A percentile compares a stretch with the other conserved stretches of the same genome.
phyloP scores from a whole-genome alignment of 1,139 yeast genomes.

The Scheffersomyces parashehatae region DNA sequence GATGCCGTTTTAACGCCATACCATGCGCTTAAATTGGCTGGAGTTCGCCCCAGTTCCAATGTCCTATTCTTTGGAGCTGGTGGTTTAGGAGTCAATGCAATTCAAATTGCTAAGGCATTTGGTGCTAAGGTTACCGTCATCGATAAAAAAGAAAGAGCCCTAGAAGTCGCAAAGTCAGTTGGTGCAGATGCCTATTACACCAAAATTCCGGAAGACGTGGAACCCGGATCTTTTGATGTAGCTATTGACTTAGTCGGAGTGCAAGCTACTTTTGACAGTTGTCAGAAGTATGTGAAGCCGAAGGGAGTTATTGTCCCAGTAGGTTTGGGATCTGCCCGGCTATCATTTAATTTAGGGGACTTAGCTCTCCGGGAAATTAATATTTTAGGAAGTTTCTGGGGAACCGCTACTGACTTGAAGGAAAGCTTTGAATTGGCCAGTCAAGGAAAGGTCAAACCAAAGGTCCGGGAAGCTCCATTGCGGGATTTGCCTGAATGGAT shows the following conservation, averaged over 20 bases:
- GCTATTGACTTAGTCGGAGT: slow-evolving; percentile 2
- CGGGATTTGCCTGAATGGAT: slow-evolving; percentile 3
- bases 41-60: slow-evolving; percentile 3
- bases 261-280: slow-evolving; percentile 2
- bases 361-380: slow-evolving; percentile 2
- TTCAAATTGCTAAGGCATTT: slow-evolving; percentile 10
- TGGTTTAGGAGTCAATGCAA: neutral
- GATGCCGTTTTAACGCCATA: neutral
- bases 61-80: neutral
- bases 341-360: slow-evolving; percentile 2
- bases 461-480: slow-evolving; percentile 2
- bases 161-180: neutral
- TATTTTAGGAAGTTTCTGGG: slow-evolving; percentile 3
- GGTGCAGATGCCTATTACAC: slow-evolving; percentile 2
- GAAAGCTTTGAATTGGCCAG: slow-evolving; percentile 2
- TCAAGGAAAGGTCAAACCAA: slow-evolving; percentile 1
- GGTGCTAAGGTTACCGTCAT: slow-evolving; percentile 2
- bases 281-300: slow-evolving; percentile 3
- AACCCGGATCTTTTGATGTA: slow-evolving; percentile 2
- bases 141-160: slow-evolving; percentile 1
- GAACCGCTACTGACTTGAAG: slow-evolving; percentile 1
- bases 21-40: slow-evolving; percentile 12
- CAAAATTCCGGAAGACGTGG: neutral
- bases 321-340: slow-evolving; percentile 1
- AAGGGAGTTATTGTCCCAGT: slow-evolving; percentile 2